Evolutionary conservation across 1,139 yeast species (phyloP).

Genomic region (Geotrichum aggregatum): DNA sequence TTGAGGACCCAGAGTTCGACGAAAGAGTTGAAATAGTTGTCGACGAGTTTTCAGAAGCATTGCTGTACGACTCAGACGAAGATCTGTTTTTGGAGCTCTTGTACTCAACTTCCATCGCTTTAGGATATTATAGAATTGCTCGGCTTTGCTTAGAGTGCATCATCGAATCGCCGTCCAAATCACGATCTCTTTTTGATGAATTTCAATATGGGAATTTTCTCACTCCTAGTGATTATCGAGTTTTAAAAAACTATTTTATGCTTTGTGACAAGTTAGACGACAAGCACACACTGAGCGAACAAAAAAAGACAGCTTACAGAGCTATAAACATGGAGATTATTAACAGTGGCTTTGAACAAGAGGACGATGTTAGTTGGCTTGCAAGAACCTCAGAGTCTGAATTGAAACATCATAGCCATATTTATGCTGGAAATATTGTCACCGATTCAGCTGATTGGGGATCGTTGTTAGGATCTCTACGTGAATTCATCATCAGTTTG

Average conservation of each 20-base stretch:
- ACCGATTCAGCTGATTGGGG: slow-evolving; percentile 31
- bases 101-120: slow-evolving; percentile 29
- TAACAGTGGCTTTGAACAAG: slow-evolving; percentile 4
- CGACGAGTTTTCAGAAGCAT: slow-evolving; percentile 36
- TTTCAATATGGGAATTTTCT: slow-evolving; percentile 25
- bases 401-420: not conserved
- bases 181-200: slow-evolving; percentile 29
- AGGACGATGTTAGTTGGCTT: slow-evolving; percentile 13
- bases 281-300: slow-evolving; percentile 44
- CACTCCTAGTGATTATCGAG: slow-evolving; percentile 28
- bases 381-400: slow-evolving; percentile 10
- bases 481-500: slow-evolving; percentile 25
- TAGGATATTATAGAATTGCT: slow-evolving; percentile 47
- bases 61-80: slow-evolving; percentile 37
- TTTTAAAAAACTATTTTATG: slow-evolving; percentile 16
- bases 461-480: slow-evolving; percentile 28
- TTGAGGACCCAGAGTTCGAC: slow-evolving; percentile 30
- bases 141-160: slow-evolving; percentile 64
- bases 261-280: slow-evolving; percentile 26
- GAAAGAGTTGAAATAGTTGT: slow-evolving; percentile 33
- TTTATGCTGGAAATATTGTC: slow-evolving; percentile 20
- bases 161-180: slow-evolving; percentile 31
- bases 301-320: not conserved
- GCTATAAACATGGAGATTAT: slow-evolving; percentile 12
- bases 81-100: slow-evolving; percentile 32